These are phyloP conservation scores for Monosporozyma servazzii DNA, from an alignment of 805 yeast genomes.

Conservation along the genomic window DNA sequence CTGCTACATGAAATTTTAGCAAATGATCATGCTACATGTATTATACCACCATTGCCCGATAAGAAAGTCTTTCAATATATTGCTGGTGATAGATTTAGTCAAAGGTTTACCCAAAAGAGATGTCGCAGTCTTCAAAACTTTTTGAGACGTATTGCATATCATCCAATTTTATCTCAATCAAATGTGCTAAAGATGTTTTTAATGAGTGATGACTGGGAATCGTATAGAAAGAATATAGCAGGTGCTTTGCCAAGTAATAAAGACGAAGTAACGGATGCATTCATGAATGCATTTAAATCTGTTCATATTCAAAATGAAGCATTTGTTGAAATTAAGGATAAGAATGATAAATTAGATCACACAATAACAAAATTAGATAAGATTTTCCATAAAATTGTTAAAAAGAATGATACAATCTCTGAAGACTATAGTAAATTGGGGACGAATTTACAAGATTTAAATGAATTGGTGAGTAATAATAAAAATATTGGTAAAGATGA, in stretches of 20 bases:
- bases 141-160: slow-evolving; percentile 60
- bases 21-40: slow-evolving; percentile 74
- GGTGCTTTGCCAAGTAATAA: slow-evolving; percentile 20
- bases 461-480: slow-evolving; percentile 43
- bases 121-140: slow-evolving; percentile 74
- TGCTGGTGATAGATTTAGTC: slow-evolving; percentile 85
- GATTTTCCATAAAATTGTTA: slow-evolving; percentile 62
- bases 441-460: slow-evolving; percentile 57
- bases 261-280: slow-evolving; percentile 81
- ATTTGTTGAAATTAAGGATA: slow-evolving; percentile 73
- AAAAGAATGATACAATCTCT: slow-evolving; percentile 63
- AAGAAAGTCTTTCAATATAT: slow-evolving; percentile 84
- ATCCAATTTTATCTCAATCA: slow-evolving; percentile 62
- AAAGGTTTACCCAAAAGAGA: slow-evolving; percentile 75
- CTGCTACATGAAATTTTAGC: slow-evolving; percentile 63
- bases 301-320: slow-evolving; percentile 61
- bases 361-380: slow-evolving; percentile 71
- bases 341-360: slow-evolving; percentile 75
- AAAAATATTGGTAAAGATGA: slow-evolving; percentile 13
- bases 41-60: slow-evolving; percentile 91
- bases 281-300: slow-evolving; percentile 88
- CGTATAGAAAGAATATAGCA: slow-evolving; percentile 22
- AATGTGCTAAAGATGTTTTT: slow-evolving; percentile 38
- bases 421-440: slow-evolving; percentile 66
- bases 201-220: slow-evolving; percentile 28